These are phyloP conservation scores for Colletotrichum falcatum DNA, from an alignment of 2,329 filamentous ascomycete genomes.

Conservation along the genomic window DNA sequence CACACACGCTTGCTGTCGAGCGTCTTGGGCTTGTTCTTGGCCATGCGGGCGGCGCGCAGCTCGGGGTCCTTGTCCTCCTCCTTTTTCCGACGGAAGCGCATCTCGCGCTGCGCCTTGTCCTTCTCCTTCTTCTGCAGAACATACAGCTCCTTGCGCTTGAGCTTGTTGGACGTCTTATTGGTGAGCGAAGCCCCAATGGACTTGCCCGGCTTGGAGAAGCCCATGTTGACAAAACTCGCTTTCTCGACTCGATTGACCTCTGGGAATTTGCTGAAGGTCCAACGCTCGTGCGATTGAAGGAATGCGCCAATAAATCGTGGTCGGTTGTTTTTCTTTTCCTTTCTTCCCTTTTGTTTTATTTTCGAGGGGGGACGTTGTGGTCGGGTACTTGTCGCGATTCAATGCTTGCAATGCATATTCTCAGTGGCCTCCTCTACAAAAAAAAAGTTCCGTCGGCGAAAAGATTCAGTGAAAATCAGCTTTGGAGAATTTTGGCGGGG, in stretches of 20 bases:
- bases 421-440: not conserved
- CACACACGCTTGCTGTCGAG: conserved; percentile 91
- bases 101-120: conserved; percentile 80
- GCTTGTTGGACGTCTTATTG: conserved; percentile 76
- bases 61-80: conserved; percentile 88
- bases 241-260: no score
- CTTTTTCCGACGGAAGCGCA: conserved; percentile 82
- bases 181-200: conserved; percentile 50
- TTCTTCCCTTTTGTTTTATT: no score
- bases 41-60: conserved; percentile 78
- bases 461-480: conserved; percentile 29
- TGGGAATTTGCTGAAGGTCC: not conserved
- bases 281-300: not conserved
- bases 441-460: conserved; percentile 1
- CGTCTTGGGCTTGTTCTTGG: conserved; percentile 82
- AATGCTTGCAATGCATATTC: not conserved
- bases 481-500: conserved; percentile 42
- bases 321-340: not conserved
- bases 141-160: conserved; percentile 81
- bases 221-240: conserved; percentile 23
- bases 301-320: not conserved
- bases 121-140: conserved; percentile 83
- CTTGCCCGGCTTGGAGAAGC: conserved; percentile 41
- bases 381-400: conserved; percentile 4
- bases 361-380: not conserved